phyloP scores from a whole-genome alignment of 108 stramenopile genomes.

The Licmophora abbreviata region DNA sequence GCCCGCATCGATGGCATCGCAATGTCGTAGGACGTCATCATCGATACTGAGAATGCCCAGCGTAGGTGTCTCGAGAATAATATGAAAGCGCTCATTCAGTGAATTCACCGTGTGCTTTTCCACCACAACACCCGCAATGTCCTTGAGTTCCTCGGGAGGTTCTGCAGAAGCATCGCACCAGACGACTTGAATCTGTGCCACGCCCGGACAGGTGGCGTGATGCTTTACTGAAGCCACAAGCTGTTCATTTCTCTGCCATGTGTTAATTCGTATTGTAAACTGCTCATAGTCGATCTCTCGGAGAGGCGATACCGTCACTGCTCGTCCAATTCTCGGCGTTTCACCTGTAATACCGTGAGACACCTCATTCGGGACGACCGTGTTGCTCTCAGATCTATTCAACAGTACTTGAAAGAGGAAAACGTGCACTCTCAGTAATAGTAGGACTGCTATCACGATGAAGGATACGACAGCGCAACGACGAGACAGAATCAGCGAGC shows the following conservation, averaged over 20 bases:
- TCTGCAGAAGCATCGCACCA: conserved; percentile 50
- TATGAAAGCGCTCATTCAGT: conserved; percentile 71
- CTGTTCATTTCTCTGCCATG: conserved; percentile 62
- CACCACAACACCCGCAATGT: conserved; percentile 37
- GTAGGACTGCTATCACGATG: no score
- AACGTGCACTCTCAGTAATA: conserved; percentile 1
- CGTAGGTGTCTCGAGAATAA: conserved; percentile 41
- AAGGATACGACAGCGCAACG: no score
- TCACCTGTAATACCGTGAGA: not conserved
- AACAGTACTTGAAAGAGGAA: not conserved
- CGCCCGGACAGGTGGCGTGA: conserved; percentile 46
- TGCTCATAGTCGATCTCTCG: conserved; percentile 27
- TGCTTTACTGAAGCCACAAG: conserved; percentile 39
- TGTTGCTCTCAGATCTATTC: not conserved
- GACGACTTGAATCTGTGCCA: conserved; percentile 60
- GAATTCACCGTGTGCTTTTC: conserved; percentile 64
- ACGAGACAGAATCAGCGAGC: no score
- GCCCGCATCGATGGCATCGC: conserved; percentile 74
- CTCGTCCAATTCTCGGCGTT: not conserved
- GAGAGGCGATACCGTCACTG: not conserved
- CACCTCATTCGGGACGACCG: not conserved
- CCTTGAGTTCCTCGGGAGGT: conserved; percentile 16
- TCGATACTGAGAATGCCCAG: conserved; percentile 73
- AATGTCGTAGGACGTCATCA: conserved; percentile 78
- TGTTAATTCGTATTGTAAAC: conserved; percentile 74